Evolutionary conservation across 305 asterid species (phyloP), one percentile per base, ranked within the genome.

Genomic region (Striga hermonthica): DNA sequence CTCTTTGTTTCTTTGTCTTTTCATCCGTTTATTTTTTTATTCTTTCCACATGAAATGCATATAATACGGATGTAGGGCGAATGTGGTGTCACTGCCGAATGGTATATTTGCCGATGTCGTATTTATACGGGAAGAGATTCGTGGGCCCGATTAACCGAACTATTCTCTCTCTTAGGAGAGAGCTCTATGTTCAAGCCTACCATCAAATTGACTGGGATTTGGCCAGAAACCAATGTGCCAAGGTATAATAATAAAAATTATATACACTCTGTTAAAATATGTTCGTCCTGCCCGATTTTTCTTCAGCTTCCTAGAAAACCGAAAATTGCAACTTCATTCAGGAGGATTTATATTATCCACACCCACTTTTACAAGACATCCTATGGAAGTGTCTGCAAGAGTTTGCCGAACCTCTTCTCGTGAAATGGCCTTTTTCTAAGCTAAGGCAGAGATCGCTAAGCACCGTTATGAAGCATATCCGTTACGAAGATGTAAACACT

Each of bases 41-140:
- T 22, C 9, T 13, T 66, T 60, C 10, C 34, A 40, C n/a, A 39
- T 54, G 38, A 57, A 55, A 50, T 34, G 22, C 14, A 6, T 37
- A 31, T 65, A 40, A 7, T 13, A 9, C 12, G 39, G 48, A 53
- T 66, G 64, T 28, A 80, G 89, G 89, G 67, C 82, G 89, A 39
- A 81, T 83, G 89, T 83, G 89, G 89, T 75, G 84, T 61, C 89
- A 83, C 47, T 76, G 84, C 62, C 82, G 86, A 36, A 62, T 83
- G 84, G 86, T 83, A 56, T 85, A 85, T 70, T 74, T 85, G 4
- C 86, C 91, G 1, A 77, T 82, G 83, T 81, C 91, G 36, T 84
- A 80, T 69, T 41, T 84, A 64, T 84, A 75, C 3, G 86, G 83
- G 35, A 79, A 60, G 61, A 80, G 82, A 72, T 84, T 65, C 28